phyloP scores from a whole-genome alignment of 2,329 filamentous ascomycete genomes.

The Nakataea oryzae region DNA sequence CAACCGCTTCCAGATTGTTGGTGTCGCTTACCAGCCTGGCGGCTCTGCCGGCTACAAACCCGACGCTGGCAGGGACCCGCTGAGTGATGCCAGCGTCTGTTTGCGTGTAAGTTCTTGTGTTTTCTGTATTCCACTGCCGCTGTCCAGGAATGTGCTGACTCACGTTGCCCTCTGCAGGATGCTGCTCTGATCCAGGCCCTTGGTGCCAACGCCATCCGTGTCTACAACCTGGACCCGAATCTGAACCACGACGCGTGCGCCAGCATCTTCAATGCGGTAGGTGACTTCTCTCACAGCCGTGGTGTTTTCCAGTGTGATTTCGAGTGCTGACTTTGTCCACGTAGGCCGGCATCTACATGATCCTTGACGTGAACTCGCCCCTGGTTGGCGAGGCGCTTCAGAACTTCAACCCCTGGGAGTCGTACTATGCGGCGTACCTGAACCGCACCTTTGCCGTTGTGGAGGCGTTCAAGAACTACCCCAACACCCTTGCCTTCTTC shows the following conservation, averaged over 20 bases:
- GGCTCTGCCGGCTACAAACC: conserved; percentile 54
- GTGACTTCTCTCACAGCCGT: conserved; percentile 7
- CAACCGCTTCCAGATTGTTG: conserved; percentile 54
- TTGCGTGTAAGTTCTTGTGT: conserved; percentile 25
- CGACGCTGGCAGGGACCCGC: conserved; percentile 40
- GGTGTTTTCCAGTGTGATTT: not conserved
- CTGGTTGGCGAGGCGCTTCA: conserved; percentile 46
- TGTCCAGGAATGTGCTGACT: not conserved
- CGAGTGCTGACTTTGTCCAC: not conserved
- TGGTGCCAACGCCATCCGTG: conserved; percentile 56
- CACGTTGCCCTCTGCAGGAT: conserved; percentile 23
- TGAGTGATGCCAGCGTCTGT: conserved; percentile 48
- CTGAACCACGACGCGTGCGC: conserved; percentile 58
- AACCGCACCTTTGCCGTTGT: conserved; percentile 58
- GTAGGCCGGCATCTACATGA: conserved; percentile 56
- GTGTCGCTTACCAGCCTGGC: conserved; percentile 60
- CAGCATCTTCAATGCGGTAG: conserved; percentile 53
- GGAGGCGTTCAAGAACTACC: conserved; percentile 56
- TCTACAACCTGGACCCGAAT: conserved; percentile 58
- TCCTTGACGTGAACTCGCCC: conserved; percentile 59
- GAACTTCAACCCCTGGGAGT: conserved; percentile 43
- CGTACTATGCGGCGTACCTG: conserved; percentile 48
- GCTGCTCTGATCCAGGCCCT: conserved; percentile 55
- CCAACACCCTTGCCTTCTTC: conserved; percentile 64
- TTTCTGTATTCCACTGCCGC: not conserved